A percentile compares a stretch with the other conserved stretches of the same genome.
Evolutionary conservation across 371 early-diverging fungal genomes (phyloP).

Genomic region (Batrachochytrium dendrobatidis): DNA sequence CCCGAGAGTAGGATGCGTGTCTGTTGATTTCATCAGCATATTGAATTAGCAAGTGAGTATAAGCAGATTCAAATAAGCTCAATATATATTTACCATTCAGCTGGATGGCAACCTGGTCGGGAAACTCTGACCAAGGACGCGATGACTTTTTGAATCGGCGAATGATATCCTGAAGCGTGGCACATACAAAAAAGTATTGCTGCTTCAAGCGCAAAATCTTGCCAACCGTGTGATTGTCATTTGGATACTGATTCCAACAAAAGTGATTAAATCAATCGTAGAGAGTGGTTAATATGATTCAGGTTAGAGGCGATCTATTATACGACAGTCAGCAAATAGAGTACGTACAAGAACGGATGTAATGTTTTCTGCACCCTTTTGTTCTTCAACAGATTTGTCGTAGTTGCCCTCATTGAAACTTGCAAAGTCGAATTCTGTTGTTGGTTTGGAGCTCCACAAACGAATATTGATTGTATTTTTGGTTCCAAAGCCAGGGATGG

Average conservation of each 20-base stretch:
- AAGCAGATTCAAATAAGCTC: not conserved
- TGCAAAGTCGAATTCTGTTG: constrained; percentile 58
- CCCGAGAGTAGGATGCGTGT: constrained; percentile 33
- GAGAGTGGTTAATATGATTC: constrained; percentile 3
- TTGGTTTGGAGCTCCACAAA: constrained; percentile 83
- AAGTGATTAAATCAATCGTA: constrained; percentile 3
- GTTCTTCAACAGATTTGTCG: constrained; percentile 77
- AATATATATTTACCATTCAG: constrained; percentile 57
- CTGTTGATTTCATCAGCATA: not conserved
- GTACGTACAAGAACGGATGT: constrained; percentile 63
- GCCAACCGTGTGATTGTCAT: constrained; percentile 87
- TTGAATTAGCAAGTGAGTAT: not conserved
- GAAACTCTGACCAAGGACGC: constrained; percentile 75
- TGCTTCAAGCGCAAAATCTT: constrained; percentile 90
- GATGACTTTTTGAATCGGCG: constrained; percentile 81
- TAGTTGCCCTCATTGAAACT: constrained; percentile 90
- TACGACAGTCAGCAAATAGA: too few species aligned
- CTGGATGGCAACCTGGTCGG: constrained; percentile 85
- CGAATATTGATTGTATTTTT: constrained; percentile 86
- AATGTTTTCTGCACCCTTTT: constrained; percentile 80
- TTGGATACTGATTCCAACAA: constrained; percentile 65
- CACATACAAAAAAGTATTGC: constrained; percentile 85
- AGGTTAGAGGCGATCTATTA: too few species aligned
- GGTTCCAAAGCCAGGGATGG: constrained; percentile 81
- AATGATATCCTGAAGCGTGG: constrained; percentile 62